Conservation (phyloP, 805 yeast species). For the Ogataea ganodermae region DNA sequence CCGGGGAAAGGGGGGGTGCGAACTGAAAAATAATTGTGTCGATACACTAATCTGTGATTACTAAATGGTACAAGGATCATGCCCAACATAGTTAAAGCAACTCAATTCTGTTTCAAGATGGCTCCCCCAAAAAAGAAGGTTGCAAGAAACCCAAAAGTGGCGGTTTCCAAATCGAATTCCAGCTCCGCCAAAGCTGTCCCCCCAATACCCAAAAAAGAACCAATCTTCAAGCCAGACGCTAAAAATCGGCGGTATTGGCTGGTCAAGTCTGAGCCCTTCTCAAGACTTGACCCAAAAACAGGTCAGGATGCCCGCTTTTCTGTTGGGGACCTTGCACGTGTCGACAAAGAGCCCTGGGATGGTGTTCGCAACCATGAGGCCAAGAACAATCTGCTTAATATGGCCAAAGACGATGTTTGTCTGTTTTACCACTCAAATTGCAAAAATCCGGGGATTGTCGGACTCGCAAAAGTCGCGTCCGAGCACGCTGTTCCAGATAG, state of each 20-base stretch:
- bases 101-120: background rate
- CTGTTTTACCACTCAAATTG: constrained; percentile 61
- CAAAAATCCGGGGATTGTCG: constrained; percentile 55
- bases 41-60: background rate
- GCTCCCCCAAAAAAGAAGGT: constrained; percentile 4
- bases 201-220: constrained; percentile 38
- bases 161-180: background rate
- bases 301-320: constrained; percentile 53
- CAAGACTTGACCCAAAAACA: constrained; percentile 47
- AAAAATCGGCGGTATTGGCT: constrained; percentile 48
- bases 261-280: constrained; percentile 55
- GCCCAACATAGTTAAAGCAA: background rate
- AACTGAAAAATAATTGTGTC: background rate
- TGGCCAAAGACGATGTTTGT: constrained; percentile 49
- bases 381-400: constrained; percentile 48
- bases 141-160: constrained; percentile 5
- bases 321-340: constrained; percentile 42
- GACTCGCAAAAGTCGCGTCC: constrained; percentile 41
- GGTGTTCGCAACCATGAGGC: constrained; percentile 64
- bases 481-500: constrained; percentile 41
- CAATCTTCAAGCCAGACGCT: constrained; percentile 33
- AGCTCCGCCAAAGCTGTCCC: constrained; percentile 4
- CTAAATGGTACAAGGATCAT: background rate
- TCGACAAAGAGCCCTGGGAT: constrained; percentile 52
- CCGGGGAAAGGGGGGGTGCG: background rate